These are phyloP conservation scores for Mycena sanguinolenta DNA, from an alignment of 768 basidiomycete genomes.

Conservation along the genomic window DNA sequence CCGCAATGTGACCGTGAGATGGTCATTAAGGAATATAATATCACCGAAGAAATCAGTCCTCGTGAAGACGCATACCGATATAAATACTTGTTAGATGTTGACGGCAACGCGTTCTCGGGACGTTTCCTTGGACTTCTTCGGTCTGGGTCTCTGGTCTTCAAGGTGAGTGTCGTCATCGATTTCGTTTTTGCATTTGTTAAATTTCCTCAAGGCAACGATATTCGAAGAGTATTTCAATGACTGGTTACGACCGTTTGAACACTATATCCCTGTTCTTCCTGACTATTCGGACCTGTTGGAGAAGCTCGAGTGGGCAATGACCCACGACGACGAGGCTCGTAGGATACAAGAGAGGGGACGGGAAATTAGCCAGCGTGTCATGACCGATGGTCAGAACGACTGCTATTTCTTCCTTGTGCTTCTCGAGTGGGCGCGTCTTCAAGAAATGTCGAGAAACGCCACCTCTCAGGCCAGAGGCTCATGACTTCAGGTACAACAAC, in stretches of 20 bases:
- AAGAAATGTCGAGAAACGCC: slow-evolving; percentile 22
- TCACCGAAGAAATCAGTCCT: neutral
- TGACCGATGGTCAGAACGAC: slow-evolving; percentile 17
- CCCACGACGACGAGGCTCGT: slow-evolving; percentile 14
- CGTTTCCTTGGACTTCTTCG: slow-evolving; percentile 17
- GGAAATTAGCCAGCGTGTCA: slow-evolving; percentile 8
- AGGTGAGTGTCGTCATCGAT: slow-evolving; percentile 5
- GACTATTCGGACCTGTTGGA: slow-evolving; percentile 16
- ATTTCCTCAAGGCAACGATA: slow-evolving; percentile 2
- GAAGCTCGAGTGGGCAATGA: slow-evolving; percentile 20
- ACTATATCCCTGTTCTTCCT: slow-evolving; percentile 14
- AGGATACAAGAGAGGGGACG: slow-evolving; percentile 23
- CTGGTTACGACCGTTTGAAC: slow-evolving; percentile 13
- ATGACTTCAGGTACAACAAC: no score
- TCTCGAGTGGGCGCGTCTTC: slow-evolving; percentile 24
- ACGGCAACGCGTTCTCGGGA: slow-evolving; percentile 18
- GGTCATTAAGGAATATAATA: slow-evolving; percentile 7
- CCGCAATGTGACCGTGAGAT: slow-evolving; percentile 13
- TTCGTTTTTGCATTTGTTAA: neutral
- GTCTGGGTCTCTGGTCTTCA: slow-evolving; percentile 28
- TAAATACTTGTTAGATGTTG: slow-evolving; percentile 26
- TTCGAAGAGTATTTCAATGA: slow-evolving; percentile 26
- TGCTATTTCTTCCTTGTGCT: slow-evolving; percentile 23
- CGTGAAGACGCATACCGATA: slow-evolving; percentile 17
- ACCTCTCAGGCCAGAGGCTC: neutral